Base-by-base conservation (phyloP, 2,329 filamentous ascomycete genomes). In the Orbilia brochopaga region DNA sequence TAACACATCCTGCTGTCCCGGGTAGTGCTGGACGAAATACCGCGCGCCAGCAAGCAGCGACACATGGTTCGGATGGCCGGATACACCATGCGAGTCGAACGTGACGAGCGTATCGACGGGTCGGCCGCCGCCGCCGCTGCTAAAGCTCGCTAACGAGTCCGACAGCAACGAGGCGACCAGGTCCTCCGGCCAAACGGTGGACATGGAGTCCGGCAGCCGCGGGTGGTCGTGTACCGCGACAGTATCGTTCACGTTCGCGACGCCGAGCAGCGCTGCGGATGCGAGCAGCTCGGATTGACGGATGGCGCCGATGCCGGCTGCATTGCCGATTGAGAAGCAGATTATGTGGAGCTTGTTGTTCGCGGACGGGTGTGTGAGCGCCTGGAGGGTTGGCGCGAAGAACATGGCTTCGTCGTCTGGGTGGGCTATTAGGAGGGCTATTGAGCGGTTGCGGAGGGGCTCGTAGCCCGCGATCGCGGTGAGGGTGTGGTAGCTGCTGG, bases 351-450 rank as follows among this genome's bases (percentile, higher is more conserved):
- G 85, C 78, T 95, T 91, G 80, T 99, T 97, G 2, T 90, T 90
- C 19, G 89, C 83, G 69, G 88, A 86, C 2, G 91, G 91, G 13
- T 85, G 83, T 17, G 92, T 93, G 66, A 99, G 85, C n/a, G 90
- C 87, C 76, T 95, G 84, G 13, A 97, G 83, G 0, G 91, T 90
- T 0, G 94, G 94, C 74, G 92, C 87, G 81, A 99, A 99, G 84
- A 99, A 99, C 94, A 99, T 99, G 79, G 93, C 94, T 82, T 99
- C 94, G 78, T 99, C 94, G 80, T 99, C 94, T 0, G 94, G 94
- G 81, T 99, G 94, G 21, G 94, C 94, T 77, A 99, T 97, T 62
- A 99, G 83, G 60, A 99, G 85, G 79, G 90, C 90, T 78, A 99
- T 91, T 77, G 90, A 87, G 84, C 96, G 95, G 82, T 91, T 89